Conservation (phyloP, 2,329 filamentous ascomycete genomes). For the Cercospora brassicicola region DNA sequence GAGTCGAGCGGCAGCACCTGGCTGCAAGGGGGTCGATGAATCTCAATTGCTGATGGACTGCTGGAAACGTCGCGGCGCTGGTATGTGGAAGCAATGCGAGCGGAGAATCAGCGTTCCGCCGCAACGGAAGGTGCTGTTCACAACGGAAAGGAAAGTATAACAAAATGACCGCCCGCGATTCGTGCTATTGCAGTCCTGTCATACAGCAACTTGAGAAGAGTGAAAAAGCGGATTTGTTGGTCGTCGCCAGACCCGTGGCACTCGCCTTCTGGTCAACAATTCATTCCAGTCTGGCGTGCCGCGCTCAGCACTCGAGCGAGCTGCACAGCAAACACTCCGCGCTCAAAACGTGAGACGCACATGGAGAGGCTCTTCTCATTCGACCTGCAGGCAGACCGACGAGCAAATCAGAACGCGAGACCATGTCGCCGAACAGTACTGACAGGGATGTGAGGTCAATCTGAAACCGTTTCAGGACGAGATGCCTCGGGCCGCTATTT, state of each 20-base stretch:
- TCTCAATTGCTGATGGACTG: background rate
- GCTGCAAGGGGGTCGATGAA: slow-evolving; percentile 17
- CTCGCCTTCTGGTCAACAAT: background rate
- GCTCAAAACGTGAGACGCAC: background rate
- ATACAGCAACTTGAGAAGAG: background rate
- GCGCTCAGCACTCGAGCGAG: background rate
- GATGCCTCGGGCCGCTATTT: background rate
- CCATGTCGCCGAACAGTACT: background rate
- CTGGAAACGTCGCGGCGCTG: background rate
- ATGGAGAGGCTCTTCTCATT: background rate
- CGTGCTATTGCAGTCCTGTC: slow-evolving; percentile 3
- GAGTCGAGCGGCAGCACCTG: slow-evolving; percentile 16
- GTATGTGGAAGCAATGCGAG: background rate
- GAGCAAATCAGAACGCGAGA: slow-evolving; percentile 7
- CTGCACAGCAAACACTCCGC: background rate
- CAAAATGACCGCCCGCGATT: slow-evolving; percentile 11
- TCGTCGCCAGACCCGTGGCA: background rate
- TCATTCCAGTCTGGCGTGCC: background rate
- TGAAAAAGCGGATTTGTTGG: background rate
- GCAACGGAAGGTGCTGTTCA: background rate
- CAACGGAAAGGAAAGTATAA: slow-evolving; percentile 10
- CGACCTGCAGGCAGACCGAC: background rate
- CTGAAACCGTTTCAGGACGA: slow-evolving; percentile 7
- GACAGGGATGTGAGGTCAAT: slow-evolving; percentile 1
- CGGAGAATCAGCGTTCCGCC: background rate